Conservation (phyloP, 2,329 filamentous ascomycete genomes). For the Hymenoscyphus linearis region DNA sequence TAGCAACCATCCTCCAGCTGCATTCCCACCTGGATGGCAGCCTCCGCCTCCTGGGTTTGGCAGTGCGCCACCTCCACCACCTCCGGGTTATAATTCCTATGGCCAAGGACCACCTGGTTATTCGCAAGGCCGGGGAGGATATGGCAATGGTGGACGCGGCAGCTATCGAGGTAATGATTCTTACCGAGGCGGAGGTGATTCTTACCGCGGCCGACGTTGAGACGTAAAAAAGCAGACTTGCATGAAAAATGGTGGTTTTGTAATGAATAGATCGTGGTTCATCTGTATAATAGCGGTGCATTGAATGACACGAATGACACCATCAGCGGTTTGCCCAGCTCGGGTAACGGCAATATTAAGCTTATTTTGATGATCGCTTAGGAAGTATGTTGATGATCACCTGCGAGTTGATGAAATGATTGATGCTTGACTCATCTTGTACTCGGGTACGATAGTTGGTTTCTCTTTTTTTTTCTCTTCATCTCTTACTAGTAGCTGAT, state of each 20-base stretch:
- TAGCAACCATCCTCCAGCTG: conserved; percentile 15
- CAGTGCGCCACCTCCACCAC: conserved; percentile 42
- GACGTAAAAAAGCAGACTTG: background rate
- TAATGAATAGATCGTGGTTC: background rate
- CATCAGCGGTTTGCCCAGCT: background rate
- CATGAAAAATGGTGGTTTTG: background rate
- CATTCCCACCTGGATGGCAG: conserved; percentile 33
- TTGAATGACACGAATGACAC: background rate
- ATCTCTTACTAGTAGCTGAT: background rate
- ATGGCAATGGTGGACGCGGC: conserved; percentile 9
- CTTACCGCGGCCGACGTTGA: conserved; percentile 15
- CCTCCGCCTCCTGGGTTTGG: conserved; percentile 45
- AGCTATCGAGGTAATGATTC: conserved; percentile 13
- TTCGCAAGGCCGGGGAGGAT: conserved; percentile 19
- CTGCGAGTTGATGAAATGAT: background rate
- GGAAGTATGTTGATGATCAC: background rate
- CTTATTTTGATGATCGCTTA: background rate
- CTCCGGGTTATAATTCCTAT: conserved; percentile 29
- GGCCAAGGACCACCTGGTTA: conserved; percentile 20
- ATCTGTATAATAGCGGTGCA: background rate
- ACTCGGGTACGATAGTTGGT: background rate
- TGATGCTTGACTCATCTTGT: background rate
- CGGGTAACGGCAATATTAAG: background rate
- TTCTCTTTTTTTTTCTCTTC: background rate
- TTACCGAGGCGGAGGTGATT: conserved; percentile 7